Evolutionary conservation across 352 stramenopile genomes (phyloP).

Genomic region (Blastocystis sp.): DNA sequence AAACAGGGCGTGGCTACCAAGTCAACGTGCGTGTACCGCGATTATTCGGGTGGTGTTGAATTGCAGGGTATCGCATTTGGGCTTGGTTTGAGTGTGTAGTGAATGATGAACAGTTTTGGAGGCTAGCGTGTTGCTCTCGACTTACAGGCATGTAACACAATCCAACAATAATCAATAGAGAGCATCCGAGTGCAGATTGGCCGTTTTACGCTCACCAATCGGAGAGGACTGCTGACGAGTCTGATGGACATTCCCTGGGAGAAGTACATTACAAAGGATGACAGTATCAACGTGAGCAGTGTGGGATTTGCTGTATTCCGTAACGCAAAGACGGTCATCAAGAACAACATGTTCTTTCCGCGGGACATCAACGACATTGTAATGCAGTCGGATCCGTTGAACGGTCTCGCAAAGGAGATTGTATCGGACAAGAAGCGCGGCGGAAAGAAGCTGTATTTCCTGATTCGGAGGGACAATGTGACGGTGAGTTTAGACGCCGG

Average conservation of each 20-base stretch:
- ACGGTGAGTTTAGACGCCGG: slow-evolving; percentile 46
- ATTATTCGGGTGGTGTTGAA: slow-evolving; percentile 60
- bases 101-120: slow-evolving; percentile 61
- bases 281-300: slow-evolving; percentile 3
- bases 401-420: slow-evolving; percentile 4
- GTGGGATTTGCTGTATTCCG: not conserved
- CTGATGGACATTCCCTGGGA: slow-evolving; percentile 51
- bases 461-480: slow-evolving; percentile 59
- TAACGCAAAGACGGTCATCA: slow-evolving; percentile 35
- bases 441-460: slow-evolving; percentile 51
- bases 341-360: slow-evolving; percentile 68
- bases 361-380: slow-evolving; percentile 58
- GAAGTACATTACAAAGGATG: slow-evolving; percentile 49
- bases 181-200: slow-evolving; percentile 39
- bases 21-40: slow-evolving; percentile 67
- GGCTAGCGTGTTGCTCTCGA: slow-evolving; percentile 54
- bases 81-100: slow-evolving; percentile 6
- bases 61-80: not conserved
- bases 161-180: slow-evolving; percentile 3
- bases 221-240: slow-evolving; percentile 14
- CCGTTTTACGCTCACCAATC: slow-evolving; percentile 54
- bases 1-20: slow-evolving; percentile 51
- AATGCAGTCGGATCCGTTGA: not conserved
- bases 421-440: not conserved
- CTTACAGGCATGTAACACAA: slow-evolving; percentile 4